Evolutionary conservation across 169 alveolate genomes (phyloP), one percentile per base, ranked within the genome.

Genomic region (Plasmodium berghei): DNA sequence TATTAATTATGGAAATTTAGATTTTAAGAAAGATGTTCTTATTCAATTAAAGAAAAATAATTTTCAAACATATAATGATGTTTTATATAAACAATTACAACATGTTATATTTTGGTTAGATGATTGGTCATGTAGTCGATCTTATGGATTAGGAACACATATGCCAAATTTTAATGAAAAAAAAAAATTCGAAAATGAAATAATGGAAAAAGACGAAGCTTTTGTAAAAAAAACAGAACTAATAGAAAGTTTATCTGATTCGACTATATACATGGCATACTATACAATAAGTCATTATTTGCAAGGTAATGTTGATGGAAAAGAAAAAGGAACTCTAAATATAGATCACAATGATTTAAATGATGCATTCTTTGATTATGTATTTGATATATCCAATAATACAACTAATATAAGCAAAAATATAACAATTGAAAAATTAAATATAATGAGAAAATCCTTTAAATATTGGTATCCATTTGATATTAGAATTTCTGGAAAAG

Each of bases 211-310:
- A 59, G 28, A 1, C 2, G 26, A 20, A 10, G 24, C 10, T 18
- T 0, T 0, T 5, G 22, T 24, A 20, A 61, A 45, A 2, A 72
- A 40, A 45, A 95, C 94, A 48, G 95, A 94, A 71, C 85, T 99
- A 66, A 98, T 99, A 46, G 99, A 99, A 88, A 97, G 99, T 45
- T 96, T 99, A 18, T 97, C 99, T 12, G 99, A 99, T 92, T 98
- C 99, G 9, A 99, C 99, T 20, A 98, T 99, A 64, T 99, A 99
- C 90, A 97, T 99, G 99, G 99, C 99, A 22, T 98, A 97, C 93
- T 99, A 99, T 95, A 98, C 99, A 54, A 95, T 99, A 46, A 97
- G 99, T 10, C 99, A 99, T 92, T 97, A 95, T 70, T 93, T 99
- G 48, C 99, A 98, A 94, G 98, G 97, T 22, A 97, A 90, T 73